These are phyloP conservation scores for Aristolochia californica DNA, from an alignment of 164 flowering plant genomes.

Conservation along the genomic window DNA sequence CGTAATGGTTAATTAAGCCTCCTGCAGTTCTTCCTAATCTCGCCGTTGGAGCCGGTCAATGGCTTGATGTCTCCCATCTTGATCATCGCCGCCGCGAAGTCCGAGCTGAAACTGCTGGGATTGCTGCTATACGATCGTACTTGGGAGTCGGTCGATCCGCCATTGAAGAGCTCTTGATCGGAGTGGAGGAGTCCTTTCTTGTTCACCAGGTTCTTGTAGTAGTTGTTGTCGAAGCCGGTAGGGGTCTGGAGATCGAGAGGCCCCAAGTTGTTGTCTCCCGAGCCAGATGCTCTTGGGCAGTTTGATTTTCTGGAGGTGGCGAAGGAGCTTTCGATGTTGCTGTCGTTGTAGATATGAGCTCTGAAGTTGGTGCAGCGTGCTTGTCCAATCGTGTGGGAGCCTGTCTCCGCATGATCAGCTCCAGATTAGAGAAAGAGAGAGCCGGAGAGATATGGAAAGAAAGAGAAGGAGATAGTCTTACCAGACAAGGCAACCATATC, in stretches of 20 bases:
- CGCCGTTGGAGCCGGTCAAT: slow-evolving; percentile 18
- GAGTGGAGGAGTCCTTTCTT: slow-evolving; percentile 21
- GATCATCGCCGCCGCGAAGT: slow-evolving; percentile 19
- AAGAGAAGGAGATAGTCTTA: not conserved
- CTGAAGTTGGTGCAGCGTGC: slow-evolving; percentile 19
- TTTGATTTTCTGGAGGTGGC: slow-evolving; percentile 8
- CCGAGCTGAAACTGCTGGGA: slow-evolving; percentile 9
- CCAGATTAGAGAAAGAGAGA: slow-evolving; percentile 6
- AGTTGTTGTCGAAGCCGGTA: slow-evolving; percentile 12
- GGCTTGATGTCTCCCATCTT: slow-evolving; percentile 26
- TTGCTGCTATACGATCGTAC: slow-evolving; percentile 12
- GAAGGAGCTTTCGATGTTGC: slow-evolving; percentile 14
- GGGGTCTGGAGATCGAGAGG: slow-evolving; percentile 18
- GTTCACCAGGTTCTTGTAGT: slow-evolving; percentile 17
- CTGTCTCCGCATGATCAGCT: slow-evolving; percentile 1
- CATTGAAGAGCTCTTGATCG: slow-evolving; percentile 22
- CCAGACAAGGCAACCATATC: slow-evolving; percentile 26
- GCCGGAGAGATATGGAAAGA: slow-evolving; percentile 12
- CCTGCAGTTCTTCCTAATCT: slow-evolving; percentile 21
- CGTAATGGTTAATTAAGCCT: slow-evolving; percentile 16
- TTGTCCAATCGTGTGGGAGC: slow-evolving; percentile 25
- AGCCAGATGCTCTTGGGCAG: slow-evolving; percentile 13
- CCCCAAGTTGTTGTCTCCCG: slow-evolving; percentile 15
- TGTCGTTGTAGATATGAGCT: slow-evolving; percentile 16
- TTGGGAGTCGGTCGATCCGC: slow-evolving; percentile 19